Conservation (phyloP, 495 filamentous ascomycete species). For the Pseudoneurospora amorphoporcata region DNA sequence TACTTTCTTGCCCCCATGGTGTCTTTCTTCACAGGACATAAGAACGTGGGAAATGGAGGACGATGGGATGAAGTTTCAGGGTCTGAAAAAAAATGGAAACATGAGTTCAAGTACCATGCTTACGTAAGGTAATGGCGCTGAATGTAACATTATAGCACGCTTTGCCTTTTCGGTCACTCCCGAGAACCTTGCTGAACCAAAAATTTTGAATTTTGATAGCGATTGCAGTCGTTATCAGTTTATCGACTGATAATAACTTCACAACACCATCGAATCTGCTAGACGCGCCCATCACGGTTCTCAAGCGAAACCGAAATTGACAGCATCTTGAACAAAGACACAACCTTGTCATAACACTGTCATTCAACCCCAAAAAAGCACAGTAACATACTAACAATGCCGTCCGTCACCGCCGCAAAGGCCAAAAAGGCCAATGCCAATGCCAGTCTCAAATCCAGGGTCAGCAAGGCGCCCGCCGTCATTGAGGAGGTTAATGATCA, state of each 20-base stretch:
- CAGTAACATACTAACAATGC: conserved; percentile 9
- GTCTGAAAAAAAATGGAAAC: neutral
- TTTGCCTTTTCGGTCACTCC: neutral
- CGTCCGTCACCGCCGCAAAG: conserved; percentile 8
- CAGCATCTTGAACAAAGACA: neutral
- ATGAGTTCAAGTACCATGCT: neutral
- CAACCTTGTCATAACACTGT: neutral
- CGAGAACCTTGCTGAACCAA: conserved; percentile 2
- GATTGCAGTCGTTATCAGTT: neutral
- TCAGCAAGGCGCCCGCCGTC: neutral
- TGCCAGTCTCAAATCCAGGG: neutral
- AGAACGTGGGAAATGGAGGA: neutral
- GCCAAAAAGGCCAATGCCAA: neutral
- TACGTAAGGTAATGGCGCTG: neutral
- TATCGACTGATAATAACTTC: neutral
- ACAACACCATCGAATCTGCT: neutral
- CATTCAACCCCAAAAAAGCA: neutral
- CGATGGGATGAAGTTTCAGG: neutral
- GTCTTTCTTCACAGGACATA: neutral
- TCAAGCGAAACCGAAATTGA: neutral
- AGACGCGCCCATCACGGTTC: neutral
- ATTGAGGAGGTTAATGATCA: neutral
- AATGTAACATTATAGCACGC: neutral
- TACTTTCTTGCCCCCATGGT: neutral
- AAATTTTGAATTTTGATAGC: conserved; percentile 5